A percentile compares a stretch with the other conserved stretches of the same genome.
phyloP scores from a whole-genome alignment of 2,329 filamentous ascomycete genomes.

The Pseudophaeomoniella oleicola region DNA sequence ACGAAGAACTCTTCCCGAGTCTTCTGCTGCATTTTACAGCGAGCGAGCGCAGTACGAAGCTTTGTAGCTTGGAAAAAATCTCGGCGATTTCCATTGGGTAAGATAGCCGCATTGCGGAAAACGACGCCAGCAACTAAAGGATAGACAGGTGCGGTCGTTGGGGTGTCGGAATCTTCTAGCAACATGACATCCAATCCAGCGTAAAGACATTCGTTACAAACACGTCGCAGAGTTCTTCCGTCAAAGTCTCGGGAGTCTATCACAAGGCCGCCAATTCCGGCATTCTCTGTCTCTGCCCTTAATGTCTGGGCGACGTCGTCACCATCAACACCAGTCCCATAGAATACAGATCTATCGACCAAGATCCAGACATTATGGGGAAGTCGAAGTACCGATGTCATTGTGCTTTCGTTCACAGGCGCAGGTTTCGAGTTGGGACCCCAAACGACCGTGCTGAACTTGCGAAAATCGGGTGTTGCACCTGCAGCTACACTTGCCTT shows the following conservation, averaged over 20 bases:
- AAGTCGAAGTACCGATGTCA: not conserved
- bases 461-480: not conserved
- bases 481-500: not conserved
- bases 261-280: not conserved
- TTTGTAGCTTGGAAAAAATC: constrained; percentile 28
- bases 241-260: not conserved
- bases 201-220: not conserved
- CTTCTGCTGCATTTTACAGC: constrained; percentile 16
- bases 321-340: not conserved
- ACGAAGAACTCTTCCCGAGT: constrained; percentile 21
- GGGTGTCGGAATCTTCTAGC: not conserved
- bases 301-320: not conserved
- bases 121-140: constrained; percentile 22
- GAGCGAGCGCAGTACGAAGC: constrained; percentile 18
- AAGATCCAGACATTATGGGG: not conserved
- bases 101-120: constrained; percentile 27
- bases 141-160: constrained; percentile 15
- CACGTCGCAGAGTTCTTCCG: not conserved
- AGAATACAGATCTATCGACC: not conserved
- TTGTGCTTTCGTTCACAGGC: not conserved
- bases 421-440: not conserved
- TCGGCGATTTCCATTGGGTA: constrained; percentile 23
- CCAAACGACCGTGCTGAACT: not conserved
- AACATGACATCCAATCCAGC: not conserved
- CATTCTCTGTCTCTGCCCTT: not conserved